Evolutionary conservation across 495 filamentous ascomycete genomes (phyloP).

Genomic region (Delitschia confertaspora): DNA sequence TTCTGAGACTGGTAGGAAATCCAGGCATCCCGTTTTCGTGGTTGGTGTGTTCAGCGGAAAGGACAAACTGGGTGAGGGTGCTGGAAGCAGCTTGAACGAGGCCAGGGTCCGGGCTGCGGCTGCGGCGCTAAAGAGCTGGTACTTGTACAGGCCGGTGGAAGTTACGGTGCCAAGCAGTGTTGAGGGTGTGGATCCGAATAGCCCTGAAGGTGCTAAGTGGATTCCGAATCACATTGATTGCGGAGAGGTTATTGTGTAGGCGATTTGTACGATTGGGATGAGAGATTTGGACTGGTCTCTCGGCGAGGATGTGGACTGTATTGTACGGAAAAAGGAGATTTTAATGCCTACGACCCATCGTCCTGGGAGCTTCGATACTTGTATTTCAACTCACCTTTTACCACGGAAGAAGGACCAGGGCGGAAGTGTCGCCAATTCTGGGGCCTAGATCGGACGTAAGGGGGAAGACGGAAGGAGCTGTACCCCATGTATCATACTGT

Average conservation of each 20-base stretch:
- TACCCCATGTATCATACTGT: no score
- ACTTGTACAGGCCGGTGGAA: constrained; percentile 75
- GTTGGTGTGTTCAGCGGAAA: constrained; percentile 84
- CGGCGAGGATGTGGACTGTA: no score
- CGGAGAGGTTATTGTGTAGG: constrained; percentile 77
- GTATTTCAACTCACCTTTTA: no score
- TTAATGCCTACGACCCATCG: no score
- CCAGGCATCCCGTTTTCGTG: constrained; percentile 80
- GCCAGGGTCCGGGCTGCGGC: constrained; percentile 72
- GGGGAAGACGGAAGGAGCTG: no score
- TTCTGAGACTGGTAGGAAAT: constrained; percentile 76
- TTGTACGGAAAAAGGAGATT: no score
- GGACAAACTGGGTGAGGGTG: constrained; percentile 82
- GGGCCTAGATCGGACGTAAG: no score
- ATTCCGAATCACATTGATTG: constrained; percentile 78
- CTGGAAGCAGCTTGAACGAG: constrained; percentile 63
- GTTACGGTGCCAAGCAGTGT: constrained; percentile 72
- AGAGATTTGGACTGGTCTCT: no score
- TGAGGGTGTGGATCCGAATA: constrained; percentile 43
- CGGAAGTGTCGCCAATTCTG: no score
- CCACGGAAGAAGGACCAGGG: no score
- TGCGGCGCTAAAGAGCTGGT: constrained; percentile 84
- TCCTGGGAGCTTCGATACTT: no score
- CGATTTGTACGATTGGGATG: no score
- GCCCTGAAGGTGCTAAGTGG: constrained; percentile 57